Evolutionary conservation across 1,284 basidiomycete genomes (phyloP).

Genomic region (Microbotryum saponariae): DNA sequence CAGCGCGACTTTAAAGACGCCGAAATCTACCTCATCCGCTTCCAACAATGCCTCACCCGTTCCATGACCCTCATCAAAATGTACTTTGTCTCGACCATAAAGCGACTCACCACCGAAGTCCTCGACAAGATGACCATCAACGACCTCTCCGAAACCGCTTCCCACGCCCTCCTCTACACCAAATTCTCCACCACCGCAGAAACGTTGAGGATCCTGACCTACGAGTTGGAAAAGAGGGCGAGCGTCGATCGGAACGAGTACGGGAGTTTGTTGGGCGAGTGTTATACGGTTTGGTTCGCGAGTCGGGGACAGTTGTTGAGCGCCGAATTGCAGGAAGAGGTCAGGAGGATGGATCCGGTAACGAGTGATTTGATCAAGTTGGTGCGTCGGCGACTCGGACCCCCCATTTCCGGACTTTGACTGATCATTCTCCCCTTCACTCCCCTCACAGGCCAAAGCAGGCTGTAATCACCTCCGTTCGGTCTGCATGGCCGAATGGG

Average conservation of each 20-base stretch:
- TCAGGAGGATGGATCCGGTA: conserved; percentile 66
- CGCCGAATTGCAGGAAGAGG: conserved; percentile 64
- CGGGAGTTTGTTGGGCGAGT: conserved; percentile 66
- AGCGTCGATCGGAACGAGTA: conserved; percentile 59
- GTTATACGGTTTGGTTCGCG: conserved; percentile 70
- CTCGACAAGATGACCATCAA: conserved; percentile 64
- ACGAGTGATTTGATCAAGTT: conserved; percentile 75
- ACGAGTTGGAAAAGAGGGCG: conserved; percentile 73
- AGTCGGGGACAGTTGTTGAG: conserved; percentile 63
- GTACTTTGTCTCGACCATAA: conserved; percentile 75
- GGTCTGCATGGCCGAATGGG: conserved; percentile 78
- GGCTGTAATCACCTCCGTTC: conserved; percentile 86
- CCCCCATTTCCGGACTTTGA: no score
- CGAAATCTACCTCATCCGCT: conserved; percentile 80
- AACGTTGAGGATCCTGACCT: conserved; percentile 60
- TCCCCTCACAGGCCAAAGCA: conserved; percentile 57
- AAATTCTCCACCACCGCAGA: conserved; percentile 66
- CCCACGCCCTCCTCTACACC: conserved; percentile 60
- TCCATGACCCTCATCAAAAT: conserved; percentile 94
- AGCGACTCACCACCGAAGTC: conserved; percentile 61
- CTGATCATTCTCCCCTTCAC: no score
- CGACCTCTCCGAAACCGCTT: conserved; percentile 42
- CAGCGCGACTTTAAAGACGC: conserved; percentile 83
- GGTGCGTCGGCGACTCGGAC: conserved; percentile 44
- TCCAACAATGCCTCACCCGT: conserved; percentile 90